Conservation (phyloP, 768 basidiomycete species). For the Xerocomellus dryophilus region DNA sequence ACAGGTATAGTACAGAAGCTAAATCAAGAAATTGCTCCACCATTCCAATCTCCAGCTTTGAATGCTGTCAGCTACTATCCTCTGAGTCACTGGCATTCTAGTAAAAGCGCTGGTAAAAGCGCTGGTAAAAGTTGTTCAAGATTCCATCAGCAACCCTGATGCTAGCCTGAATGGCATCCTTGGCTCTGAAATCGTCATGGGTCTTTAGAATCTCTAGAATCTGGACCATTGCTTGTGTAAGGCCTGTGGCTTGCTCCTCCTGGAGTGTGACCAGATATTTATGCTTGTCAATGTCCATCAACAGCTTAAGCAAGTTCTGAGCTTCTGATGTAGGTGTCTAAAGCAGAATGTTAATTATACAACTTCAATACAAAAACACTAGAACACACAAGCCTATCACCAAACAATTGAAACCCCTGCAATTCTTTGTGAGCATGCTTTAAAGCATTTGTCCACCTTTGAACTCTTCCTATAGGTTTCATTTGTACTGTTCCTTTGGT, state of each 20-base stretch:
- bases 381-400: constrained; percentile 16
- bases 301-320: constrained; percentile 15
- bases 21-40: neutral
- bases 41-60: too few species aligned
- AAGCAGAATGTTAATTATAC: neutral
- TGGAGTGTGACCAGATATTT: constrained; percentile 21
- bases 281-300: constrained; percentile 21
- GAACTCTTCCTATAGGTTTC: constrained; percentile 2
- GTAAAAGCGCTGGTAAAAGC: constrained; percentile 1
- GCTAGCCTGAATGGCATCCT: constrained; percentile 4
- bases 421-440: neutral
- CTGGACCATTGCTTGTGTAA: neutral
- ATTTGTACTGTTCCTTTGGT: neutral
- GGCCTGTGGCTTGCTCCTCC: constrained; percentile 10
- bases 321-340: constrained; percentile 2
- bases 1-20: neutral
- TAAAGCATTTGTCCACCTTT: constrained; percentile 15
- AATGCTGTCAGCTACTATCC: neutral
- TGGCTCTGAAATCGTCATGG: neutral
- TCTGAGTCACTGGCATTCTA: too few species aligned
- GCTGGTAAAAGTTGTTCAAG: constrained; percentile 25
- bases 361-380: neutral
- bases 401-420: constrained; percentile 13
- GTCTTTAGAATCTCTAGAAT: neutral
- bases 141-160: constrained; percentile 11